phyloP scores from a whole-genome alignment of 2,329 filamentous ascomycete species.

The Phaeosphaeriaceae sp. region DNA sequence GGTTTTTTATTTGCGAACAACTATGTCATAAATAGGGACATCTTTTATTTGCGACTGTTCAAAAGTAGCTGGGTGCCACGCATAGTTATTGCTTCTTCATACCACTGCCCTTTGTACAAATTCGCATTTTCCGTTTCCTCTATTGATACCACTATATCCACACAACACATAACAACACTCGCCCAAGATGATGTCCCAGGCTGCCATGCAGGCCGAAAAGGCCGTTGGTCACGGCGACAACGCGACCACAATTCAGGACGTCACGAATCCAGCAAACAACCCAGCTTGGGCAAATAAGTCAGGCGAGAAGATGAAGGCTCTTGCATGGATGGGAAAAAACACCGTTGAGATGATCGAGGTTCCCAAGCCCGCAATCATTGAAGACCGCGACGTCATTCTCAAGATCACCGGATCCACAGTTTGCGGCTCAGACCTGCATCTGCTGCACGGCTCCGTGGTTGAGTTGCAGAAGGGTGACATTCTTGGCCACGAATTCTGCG shows the following conservation, averaged over 20 bases:
- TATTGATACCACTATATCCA: neutral
- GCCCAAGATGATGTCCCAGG: constrained; percentile 52
- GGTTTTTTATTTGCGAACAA: constrained; percentile 9
- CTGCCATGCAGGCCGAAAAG: constrained; percentile 72
- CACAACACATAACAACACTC: constrained; percentile 10
- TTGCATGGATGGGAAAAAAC: constrained; percentile 85
- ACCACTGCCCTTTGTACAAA: neutral
- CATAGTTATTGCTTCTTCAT: constrained; percentile 1
- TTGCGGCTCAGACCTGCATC: constrained; percentile 67
- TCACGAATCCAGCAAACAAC: constrained; percentile 65
- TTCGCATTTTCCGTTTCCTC: neutral
- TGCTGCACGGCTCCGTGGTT: constrained; percentile 59
- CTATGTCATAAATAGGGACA: constrained; percentile 11
- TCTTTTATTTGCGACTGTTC: constrained; percentile 11
- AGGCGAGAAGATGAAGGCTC: constrained; percentile 74
- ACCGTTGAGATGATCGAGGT: constrained; percentile 73
- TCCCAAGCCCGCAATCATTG: constrained; percentile 74
- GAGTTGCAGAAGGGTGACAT: constrained; percentile 61
- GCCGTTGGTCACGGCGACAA: constrained; percentile 71
- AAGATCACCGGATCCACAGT: constrained; percentile 74
- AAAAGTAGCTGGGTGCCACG: constrained; percentile 17
- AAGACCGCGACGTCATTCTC: constrained; percentile 78
- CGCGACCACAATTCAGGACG: constrained; percentile 70
- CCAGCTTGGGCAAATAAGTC: constrained; percentile 53
- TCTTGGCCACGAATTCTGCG: constrained; percentile 61